Conservation (phyloP, 2,329 filamentous ascomycete species). For the Cercospora sp. region DNA sequence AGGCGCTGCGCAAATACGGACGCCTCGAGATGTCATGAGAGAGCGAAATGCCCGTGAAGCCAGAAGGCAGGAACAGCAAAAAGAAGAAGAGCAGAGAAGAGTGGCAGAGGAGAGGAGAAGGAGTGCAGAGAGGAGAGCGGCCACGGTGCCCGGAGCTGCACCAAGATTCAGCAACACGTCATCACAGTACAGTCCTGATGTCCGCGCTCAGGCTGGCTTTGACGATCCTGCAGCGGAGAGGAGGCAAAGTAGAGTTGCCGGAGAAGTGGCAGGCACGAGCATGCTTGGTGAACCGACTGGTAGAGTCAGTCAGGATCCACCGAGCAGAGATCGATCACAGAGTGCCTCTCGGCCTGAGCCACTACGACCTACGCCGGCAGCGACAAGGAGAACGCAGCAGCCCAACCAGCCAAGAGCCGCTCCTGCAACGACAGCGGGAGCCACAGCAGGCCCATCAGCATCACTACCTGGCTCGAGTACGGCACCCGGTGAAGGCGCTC, state of each 20-base stretch:
- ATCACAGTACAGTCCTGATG: constrained; percentile 36
- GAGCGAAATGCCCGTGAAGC: constrained; percentile 77
- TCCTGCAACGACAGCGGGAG: constrained; percentile 22
- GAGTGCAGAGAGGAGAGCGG: constrained; percentile 62
- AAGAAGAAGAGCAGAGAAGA: constrained; percentile 52
- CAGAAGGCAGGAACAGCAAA: constrained; percentile 63
- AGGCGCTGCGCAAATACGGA: constrained; percentile 62
- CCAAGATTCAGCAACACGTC: constrained; percentile 31
- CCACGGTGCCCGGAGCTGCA: constrained; percentile 33
- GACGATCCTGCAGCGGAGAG: constrained; percentile 30
- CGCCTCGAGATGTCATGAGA: constrained; percentile 89
- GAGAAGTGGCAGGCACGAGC: constrained; percentile 36
- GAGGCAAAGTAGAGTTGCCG: constrained; percentile 29
- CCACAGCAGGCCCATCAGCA: constrained; percentile 22
- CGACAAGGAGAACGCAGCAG: constrained; percentile 30
- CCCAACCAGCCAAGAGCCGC: constrained; percentile 26
- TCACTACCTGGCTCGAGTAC: constrained; percentile 21
- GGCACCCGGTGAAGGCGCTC: constrained; percentile 23
- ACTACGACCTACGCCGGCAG: constrained; percentile 23
- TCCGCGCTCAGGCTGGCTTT: constrained; percentile 25
- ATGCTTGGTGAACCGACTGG: constrained; percentile 37
- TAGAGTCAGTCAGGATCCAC: constrained; percentile 30
- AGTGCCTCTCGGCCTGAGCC: constrained; percentile 29
- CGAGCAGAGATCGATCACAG: constrained; percentile 23
- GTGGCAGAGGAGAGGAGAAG: constrained; percentile 53